Evolutionary conservation across 257 asterid species (phyloP).

Genomic region (Solanum tacnaense): DNA sequence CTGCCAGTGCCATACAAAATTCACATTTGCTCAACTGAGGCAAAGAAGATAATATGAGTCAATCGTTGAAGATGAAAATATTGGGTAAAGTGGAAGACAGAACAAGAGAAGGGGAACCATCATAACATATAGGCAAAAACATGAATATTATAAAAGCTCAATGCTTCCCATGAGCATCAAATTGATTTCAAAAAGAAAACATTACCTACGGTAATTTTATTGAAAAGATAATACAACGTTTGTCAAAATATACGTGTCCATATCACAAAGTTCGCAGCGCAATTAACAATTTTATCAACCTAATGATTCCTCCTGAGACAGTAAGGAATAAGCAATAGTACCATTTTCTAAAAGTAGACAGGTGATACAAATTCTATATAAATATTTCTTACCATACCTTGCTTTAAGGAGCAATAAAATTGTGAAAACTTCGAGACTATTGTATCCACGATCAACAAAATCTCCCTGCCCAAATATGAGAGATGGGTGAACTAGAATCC

Average conservation of each 20-base stretch:
- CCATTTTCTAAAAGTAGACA: neutral
- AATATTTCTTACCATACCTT: conserved; percentile 37
- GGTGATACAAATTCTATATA: neutral
- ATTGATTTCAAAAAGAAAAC: neutral
- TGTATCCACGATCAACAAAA: conserved; percentile 98
- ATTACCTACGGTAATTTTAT: neutral
- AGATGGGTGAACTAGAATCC: neutral
- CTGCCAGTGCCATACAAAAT: neutral
- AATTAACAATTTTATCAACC: neutral
- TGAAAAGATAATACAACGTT: neutral
- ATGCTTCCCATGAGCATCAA: neutral
- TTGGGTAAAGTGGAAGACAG: neutral
- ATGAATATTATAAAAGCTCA: neutral
- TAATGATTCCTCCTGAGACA: neutral
- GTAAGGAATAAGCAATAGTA: neutral
- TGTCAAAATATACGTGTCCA: neutral
- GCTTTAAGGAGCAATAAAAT: conserved; percentile 96
- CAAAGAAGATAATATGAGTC: neutral
- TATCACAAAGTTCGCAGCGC: neutral
- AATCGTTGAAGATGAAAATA: neutral
- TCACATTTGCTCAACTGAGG: neutral
- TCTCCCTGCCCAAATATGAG: conserved; percentile 62
- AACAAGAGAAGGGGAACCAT: neutral
- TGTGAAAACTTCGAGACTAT: conserved; percentile 95
- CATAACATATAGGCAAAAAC: neutral